Conservation (phyloP, 495 filamentous ascomycete species). For the Neurospora sp. region DNA sequence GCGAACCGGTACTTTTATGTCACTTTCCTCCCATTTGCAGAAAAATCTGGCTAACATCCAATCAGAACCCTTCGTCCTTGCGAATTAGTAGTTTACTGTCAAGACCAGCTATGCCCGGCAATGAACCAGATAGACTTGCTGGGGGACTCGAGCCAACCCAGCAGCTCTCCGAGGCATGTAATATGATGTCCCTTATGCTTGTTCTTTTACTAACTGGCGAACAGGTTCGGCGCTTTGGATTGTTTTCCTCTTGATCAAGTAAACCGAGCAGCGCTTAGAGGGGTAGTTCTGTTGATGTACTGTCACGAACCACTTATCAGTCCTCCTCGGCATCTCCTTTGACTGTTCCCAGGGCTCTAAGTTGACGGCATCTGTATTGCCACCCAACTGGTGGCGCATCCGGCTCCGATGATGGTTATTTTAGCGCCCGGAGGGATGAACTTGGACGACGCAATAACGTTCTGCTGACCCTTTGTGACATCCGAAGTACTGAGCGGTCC, state of each 20-base stretch:
- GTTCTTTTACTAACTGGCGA: conserved; percentile 8
- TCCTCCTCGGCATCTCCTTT: not conserved
- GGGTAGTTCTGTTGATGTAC: not conserved
- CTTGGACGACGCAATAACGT: conserved; percentile 44
- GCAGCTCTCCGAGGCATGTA: conserved; percentile 46
- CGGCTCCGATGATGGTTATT: conserved; percentile 56
- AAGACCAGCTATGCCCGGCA: conserved; percentile 20
- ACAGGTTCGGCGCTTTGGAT: conserved; percentile 40
- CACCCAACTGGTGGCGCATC: conserved; percentile 85
- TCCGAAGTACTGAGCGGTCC: conserved; percentile 51
- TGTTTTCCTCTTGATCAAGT: conserved; percentile 31
- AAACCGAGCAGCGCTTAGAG: not conserved
- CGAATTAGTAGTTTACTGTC: conserved; percentile 26
- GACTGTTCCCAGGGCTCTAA: not conserved
- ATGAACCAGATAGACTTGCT: conserved; percentile 12
- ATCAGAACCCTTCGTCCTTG: conserved; percentile 25
- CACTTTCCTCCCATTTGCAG: not conserved
- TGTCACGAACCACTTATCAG: not conserved
- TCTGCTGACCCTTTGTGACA: conserved; percentile 55
- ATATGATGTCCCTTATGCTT: not conserved
- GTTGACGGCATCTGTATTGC: conserved; percentile 25
- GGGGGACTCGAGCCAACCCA: conserved; percentile 55
- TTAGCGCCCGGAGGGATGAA: conserved; percentile 31
- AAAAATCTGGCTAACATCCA: conserved; percentile 13
- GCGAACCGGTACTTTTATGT: conserved; percentile 29